phyloP scores from a whole-genome alignment of 257 asterid species.

The Rehmannia glutinosa region DNA sequence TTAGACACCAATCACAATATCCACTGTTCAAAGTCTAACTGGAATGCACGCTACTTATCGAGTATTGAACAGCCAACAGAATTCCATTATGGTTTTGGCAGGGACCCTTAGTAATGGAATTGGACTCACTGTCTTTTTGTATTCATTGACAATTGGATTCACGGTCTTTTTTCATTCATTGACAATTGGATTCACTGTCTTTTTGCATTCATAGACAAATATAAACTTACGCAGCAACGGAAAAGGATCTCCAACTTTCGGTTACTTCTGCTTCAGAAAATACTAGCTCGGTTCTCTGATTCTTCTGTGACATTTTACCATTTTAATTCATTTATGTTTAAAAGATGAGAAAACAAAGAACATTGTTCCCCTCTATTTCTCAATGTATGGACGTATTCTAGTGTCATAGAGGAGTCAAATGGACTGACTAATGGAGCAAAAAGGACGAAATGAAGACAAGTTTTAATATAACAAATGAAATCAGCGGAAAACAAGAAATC shows the following conservation, averaged over 20 bases:
- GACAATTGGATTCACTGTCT: too few species aligned
- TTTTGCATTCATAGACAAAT: too few species aligned
- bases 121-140: background rate
- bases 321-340: background rate
- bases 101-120: background rate
- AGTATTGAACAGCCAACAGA: too few species aligned
- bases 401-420: background rate
- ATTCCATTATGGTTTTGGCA: too few species aligned
- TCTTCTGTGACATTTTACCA: background rate
- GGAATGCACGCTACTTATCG: background rate
- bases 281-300: background rate
- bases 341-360: background rate
- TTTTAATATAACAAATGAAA: background rate
- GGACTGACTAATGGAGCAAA: slow-evolving; percentile 1
- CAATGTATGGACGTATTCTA: background rate
- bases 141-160: too few species aligned
- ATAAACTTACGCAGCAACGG: background rate
- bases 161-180: too few species aligned
- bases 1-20: background rate
- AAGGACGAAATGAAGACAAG: too few species aligned
- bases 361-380: background rate
- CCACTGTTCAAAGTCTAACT: background rate
- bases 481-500: background rate
- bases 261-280: background rate
- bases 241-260: background rate